Percentiles rank a stretch among this genome's conserved stretches.
phyloP scores from a whole-genome alignment of 176 grass and related monocot species.

The Aegilops bicornis region DNA sequence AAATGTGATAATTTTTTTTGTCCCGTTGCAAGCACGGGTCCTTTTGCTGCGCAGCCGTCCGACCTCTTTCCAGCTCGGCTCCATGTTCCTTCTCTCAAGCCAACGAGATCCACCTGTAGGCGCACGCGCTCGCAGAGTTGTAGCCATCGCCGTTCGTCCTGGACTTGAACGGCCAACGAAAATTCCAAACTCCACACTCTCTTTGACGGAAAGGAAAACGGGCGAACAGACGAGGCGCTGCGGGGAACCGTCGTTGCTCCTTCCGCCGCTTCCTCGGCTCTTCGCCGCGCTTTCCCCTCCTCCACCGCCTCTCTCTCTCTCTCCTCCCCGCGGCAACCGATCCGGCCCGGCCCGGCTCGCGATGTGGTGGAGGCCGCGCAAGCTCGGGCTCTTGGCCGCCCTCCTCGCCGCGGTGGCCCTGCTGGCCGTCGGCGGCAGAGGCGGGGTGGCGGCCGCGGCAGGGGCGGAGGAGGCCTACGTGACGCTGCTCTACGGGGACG shows the following conservation, averaged over 20 bases:
- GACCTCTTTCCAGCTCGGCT: not conserved
- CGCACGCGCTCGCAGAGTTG: not conserved
- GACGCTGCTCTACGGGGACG: conserved; percentile 76
- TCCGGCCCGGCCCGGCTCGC: not conserved
- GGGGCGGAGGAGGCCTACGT: conserved; percentile 57
- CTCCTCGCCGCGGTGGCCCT: conserved; percentile 18
- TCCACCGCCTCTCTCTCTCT: not conserved
- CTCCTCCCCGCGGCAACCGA: not conserved
- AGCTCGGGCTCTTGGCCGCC: conserved; percentile 25
- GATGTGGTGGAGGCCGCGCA: not conserved
- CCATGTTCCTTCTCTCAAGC: not conserved
- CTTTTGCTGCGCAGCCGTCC: not conserved
- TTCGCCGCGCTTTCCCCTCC: not conserved
- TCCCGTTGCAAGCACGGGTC: no score
- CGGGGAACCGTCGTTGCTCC: not conserved
- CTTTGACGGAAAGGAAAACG: not conserved
- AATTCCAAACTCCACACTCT: not conserved
- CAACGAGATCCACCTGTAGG: conserved; percentile 11
- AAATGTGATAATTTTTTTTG: no score
- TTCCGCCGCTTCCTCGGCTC: not conserved
- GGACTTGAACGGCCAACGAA: conserved; percentile 21
- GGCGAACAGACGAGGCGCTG: not conserved
- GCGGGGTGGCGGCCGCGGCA: not conserved
- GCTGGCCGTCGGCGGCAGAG: not conserved
- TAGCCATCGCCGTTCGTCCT: conserved; percentile 5